These are phyloP conservation scores for Hyaloperonospora brassicae DNA, from an alignment of 352 stramenopile species.

Conservation along the genomic window DNA sequence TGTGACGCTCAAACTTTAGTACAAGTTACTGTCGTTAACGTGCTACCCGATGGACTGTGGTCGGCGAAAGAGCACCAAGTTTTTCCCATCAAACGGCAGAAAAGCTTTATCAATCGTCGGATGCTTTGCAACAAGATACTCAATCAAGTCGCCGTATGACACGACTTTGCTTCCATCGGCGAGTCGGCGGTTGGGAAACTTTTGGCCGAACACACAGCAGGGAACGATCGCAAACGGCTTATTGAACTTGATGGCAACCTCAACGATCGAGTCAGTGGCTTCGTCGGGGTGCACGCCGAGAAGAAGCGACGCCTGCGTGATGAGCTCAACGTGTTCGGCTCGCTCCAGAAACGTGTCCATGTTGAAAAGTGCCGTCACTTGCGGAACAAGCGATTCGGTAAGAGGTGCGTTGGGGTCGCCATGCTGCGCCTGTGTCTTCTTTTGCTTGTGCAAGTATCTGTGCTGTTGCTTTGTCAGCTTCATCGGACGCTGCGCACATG, in stretches of 20 bases:
- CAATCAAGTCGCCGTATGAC: constrained; percentile 71
- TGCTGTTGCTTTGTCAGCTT: constrained; percentile 65
- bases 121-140: constrained; percentile 74
- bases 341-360: constrained; percentile 48
- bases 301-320: constrained; percentile 74
- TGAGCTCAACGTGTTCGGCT: constrained; percentile 33
- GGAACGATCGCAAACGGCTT: constrained; percentile 95
- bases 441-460: constrained; percentile 63
- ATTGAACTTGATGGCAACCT: constrained; percentile 80
- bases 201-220: constrained; percentile 91
- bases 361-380: constrained; percentile 64
- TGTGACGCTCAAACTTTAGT: constrained; percentile 1
- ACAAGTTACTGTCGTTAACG: background rate
- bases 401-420: constrained; percentile 5
- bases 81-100: constrained; percentile 77
- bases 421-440: constrained; percentile 27
- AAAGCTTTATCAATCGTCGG: constrained; percentile 48
- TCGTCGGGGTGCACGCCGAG: constrained; percentile 93
- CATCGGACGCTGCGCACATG: constrained; percentile 46
- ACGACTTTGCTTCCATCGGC: constrained; percentile 45
- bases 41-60: constrained; percentile 10
- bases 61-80: constrained; percentile 65
- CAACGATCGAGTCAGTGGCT: constrained; percentile 91
- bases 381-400: constrained; percentile 40
- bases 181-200: constrained; percentile 74